phyloP scores from a whole-genome alignment of 805 yeast genomes.

The Wickerhamiella parazyma region DNA sequence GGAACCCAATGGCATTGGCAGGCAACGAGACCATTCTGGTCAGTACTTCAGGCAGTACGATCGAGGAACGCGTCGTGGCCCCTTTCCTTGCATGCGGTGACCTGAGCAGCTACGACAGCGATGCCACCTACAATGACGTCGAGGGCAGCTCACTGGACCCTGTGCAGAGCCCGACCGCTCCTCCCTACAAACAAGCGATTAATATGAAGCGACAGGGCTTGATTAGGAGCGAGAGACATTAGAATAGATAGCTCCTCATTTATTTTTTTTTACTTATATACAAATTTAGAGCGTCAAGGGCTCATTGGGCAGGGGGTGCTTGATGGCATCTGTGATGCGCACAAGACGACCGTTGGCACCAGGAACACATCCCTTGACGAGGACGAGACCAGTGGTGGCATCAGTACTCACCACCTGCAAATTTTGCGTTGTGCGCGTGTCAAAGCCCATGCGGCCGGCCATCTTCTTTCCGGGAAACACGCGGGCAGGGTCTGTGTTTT shows the following conservation, averaged over 20 bases:
- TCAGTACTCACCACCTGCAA: slow-evolving; percentile 65
- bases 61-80: slow-evolving; percentile 63
- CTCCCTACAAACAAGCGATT: slow-evolving; percentile 87
- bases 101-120: slow-evolving; percentile 75
- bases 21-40: slow-evolving; percentile 32
- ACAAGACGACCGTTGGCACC: slow-evolving; percentile 74
- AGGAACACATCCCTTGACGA: slow-evolving; percentile 81
- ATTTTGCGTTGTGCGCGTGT: slow-evolving; percentile 60
- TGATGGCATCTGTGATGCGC: slow-evolving; percentile 64
- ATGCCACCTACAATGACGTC: slow-evolving; percentile 70
- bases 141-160: slow-evolving; percentile 57
- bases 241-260: background rate
- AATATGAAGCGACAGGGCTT: slow-evolving; percentile 69
- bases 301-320: slow-evolving; percentile 18
- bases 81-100: slow-evolving; percentile 96
- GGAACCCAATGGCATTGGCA: slow-evolving; percentile 46
- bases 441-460: slow-evolving; percentile 95
- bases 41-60: slow-evolving; percentile 7
- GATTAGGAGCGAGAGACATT: background rate
- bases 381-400: slow-evolving; percentile 64
- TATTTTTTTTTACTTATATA: background rate
- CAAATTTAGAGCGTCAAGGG: slow-evolving; percentile 1
- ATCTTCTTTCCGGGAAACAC: slow-evolving; percentile 91
- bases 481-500: slow-evolving; percentile 90
- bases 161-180: slow-evolving; percentile 90